Percentiles rank a stretch among this genome's conserved stretches.
phyloP scores from a whole-genome alignment of 805 yeast species.

The Metschnikowia noctiluminum region DNA sequence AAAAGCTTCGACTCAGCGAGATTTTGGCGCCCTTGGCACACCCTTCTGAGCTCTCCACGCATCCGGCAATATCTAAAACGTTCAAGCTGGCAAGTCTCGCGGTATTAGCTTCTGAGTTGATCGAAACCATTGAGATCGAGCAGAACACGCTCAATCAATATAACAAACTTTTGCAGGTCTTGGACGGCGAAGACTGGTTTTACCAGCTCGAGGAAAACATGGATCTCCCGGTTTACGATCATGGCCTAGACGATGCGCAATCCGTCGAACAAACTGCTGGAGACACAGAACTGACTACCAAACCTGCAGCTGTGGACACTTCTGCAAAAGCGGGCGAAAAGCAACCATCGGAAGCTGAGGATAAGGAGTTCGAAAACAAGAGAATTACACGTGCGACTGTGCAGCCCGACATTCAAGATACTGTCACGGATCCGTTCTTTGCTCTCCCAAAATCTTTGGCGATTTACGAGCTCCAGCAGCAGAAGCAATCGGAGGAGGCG shows the following conservation, averaged over 20 bases:
- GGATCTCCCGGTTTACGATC: constrained; percentile 68
- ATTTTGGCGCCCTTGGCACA: constrained; percentile 75
- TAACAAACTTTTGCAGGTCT: constrained; percentile 67
- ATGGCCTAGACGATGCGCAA: constrained; percentile 41
- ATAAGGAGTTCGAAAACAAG: constrained; percentile 11
- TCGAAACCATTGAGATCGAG: constrained; percentile 77
- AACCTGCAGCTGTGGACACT: not conserved
- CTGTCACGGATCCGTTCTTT: constrained; percentile 46
- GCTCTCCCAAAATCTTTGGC: constrained; percentile 51
- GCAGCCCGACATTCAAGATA: constrained; percentile 53
- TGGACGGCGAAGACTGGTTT: constrained; percentile 83
- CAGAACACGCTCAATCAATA: constrained; percentile 72
- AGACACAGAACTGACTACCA: not conserved
- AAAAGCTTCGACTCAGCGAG: constrained; percentile 33
- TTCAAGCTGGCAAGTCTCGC: constrained; percentile 53
- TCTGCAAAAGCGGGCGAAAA: constrained; percentile 10
- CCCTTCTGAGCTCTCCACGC: constrained; percentile 73
- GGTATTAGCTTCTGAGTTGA: constrained; percentile 63
- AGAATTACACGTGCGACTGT: constrained; percentile 13
- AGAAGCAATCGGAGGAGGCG: constrained; percentile 19
- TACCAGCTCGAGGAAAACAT: constrained; percentile 61
- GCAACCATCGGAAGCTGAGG: not conserved
- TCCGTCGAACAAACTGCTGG: not conserved
- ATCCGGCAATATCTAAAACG: constrained; percentile 65
- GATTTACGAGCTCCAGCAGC: constrained; percentile 28